Conservation (phyloP, 2,329 filamentous ascomycete species). For the Cercospora sesami region DNA sequence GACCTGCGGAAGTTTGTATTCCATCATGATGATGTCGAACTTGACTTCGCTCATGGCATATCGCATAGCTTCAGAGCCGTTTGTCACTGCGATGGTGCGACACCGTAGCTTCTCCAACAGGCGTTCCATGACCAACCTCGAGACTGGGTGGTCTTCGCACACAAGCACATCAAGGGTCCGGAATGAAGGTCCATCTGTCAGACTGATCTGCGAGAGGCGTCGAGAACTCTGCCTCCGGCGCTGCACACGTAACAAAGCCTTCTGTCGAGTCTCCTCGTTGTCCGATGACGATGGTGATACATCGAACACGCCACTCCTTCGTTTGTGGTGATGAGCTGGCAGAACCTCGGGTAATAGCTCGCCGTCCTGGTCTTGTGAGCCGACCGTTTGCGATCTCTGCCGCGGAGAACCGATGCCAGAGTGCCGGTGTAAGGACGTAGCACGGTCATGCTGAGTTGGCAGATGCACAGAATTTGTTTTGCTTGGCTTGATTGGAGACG, state of each 20-base stretch:
- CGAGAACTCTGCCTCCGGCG: conserved; percentile 93
- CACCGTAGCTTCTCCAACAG: conserved; percentile 92
- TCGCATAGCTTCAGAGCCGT: conserved; percentile 86
- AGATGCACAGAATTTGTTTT: conserved; percentile 51
- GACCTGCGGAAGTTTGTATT: conserved; percentile 92
- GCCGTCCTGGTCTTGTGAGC: conserved; percentile 75
- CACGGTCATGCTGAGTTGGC: conserved; percentile 49
- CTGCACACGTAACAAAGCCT: conserved; percentile 87
- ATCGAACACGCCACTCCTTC: conserved; percentile 91
- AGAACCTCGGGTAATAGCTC: conserved; percentile 69
- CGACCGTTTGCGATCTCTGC: conserved; percentile 87
- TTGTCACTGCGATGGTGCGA: conserved; percentile 86
- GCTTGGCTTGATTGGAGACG: conserved; percentile 55
- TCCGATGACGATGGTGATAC: conserved; percentile 97
- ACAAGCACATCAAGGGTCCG: conserved; percentile 90
- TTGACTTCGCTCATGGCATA: conserved; percentile 97
- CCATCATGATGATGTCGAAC: conserved; percentile 98
- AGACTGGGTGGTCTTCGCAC: conserved; percentile 96
- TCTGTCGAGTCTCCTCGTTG: conserved; percentile 91
- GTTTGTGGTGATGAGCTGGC: conserved; percentile 71
- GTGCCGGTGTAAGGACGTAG: conserved; percentile 35
- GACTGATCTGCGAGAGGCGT: conserved; percentile 84
- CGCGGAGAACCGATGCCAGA: conserved; percentile 52
- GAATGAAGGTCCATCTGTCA: conserved; percentile 81
- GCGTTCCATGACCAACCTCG: conserved; percentile 98